A percentile compares a stretch with the other conserved stretches of the same genome.
Conservation (phyloP, 371 early-diverging fungal genomes). For the Coemansia sp. region DNA sequence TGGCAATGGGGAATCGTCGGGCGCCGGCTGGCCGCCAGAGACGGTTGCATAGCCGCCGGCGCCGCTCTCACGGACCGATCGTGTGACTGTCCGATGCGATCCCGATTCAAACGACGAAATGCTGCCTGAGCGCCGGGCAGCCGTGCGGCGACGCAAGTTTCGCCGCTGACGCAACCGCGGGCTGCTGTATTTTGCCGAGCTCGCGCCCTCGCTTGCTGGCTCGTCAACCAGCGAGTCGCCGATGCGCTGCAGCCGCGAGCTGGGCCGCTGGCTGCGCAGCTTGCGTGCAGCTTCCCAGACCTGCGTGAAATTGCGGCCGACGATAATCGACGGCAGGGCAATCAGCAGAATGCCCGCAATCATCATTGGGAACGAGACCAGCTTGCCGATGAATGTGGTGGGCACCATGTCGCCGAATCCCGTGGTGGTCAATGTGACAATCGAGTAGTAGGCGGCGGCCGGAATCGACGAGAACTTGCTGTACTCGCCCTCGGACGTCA, state of each 20-base stretch:
- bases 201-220: not conserved
- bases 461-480: conserved; percentile 83
- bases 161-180: conserved; percentile 12
- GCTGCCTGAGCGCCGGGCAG: conserved; percentile 25
- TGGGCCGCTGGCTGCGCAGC: conserved; percentile 30
- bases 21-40: conserved; percentile 18
- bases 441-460: conserved; percentile 78
- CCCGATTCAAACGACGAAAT: conserved; percentile 39
- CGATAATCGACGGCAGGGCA: conserved; percentile 84
- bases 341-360: conserved; percentile 81
- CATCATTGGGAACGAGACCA: conserved; percentile 84
- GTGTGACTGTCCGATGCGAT: conserved; percentile 6
- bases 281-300: conserved; percentile 75
- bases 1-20: not conserved
- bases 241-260: conserved; percentile 12
- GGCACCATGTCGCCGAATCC: conserved; percentile 88
- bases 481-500: conserved; percentile 61
- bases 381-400: conserved; percentile 77
- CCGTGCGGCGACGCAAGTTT: not conserved
- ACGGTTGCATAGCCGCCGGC: conserved; percentile 30
- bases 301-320: conserved; percentile 82
- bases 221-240: conserved; percentile 28
- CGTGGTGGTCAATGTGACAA: conserved; percentile 84
- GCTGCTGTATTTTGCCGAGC: conserved; percentile 3
- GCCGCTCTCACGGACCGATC: conserved; percentile 4